Percentiles rank a stretch among this genome's conserved stretches.
phyloP scores from a whole-genome alignment of 352 stramenopile genomes.

The Thalassiosira exigua region DNA sequence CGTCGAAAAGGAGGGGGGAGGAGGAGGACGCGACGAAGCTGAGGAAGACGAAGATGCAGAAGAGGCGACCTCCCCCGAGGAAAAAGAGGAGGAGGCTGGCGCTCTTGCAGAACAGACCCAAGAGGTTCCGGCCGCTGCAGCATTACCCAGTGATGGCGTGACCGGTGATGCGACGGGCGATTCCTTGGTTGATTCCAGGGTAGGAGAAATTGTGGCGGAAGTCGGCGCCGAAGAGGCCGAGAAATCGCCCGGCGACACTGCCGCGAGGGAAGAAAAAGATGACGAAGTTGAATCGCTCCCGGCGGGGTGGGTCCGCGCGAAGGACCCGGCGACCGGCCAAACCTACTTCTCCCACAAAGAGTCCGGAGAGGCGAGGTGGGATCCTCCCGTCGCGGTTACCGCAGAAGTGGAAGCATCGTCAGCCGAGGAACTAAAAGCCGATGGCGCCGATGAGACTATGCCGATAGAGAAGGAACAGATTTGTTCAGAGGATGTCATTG shows the following conservation, averaged over 20 bases:
- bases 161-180: too few relatives aligned
- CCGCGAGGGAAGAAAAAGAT: background rate
- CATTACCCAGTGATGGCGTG: too few relatives aligned
- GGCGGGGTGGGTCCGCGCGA: background rate
- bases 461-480: too few relatives aligned
- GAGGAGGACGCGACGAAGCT: background rate
- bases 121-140: too few relatives aligned
- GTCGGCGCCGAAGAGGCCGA: background rate
- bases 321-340: slow-evolving; percentile 41
- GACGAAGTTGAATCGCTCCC: background rate
- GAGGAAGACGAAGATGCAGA: background rate
- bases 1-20: background rate
- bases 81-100: background rate
- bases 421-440: too few relatives aligned
- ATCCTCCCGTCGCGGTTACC: too few relatives aligned
- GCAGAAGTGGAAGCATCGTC: too few relatives aligned
- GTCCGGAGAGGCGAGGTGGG: slow-evolving; percentile 87
- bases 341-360: slow-evolving; percentile 88
- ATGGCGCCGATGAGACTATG: too few relatives aligned
- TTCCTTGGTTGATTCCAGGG: background rate
- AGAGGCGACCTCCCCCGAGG: too few relatives aligned
- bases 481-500: too few relatives aligned
- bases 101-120: slow-evolving; percentile 16
- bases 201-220: background rate
- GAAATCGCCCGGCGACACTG: background rate